phyloP scores from a whole-genome alignment of 345 rosid genomes.

The Populus pruinosa region DNA sequence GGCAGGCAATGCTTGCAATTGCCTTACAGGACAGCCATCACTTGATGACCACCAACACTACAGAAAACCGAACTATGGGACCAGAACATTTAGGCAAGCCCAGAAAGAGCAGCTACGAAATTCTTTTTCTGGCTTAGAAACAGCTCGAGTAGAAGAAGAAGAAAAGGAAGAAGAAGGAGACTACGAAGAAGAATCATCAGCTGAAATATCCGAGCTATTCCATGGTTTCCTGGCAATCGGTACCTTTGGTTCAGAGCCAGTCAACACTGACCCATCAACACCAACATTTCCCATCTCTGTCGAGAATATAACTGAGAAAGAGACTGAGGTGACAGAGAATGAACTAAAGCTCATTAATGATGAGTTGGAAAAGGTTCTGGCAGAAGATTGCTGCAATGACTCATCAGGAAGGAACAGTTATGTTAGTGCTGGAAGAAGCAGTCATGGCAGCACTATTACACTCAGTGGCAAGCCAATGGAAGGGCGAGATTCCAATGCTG shows the following conservation, averaged over 20 bases:
- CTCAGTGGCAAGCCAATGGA: conserved; percentile 63
- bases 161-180: conserved; percentile 39
- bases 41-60: conserved; percentile 51
- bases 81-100: conserved; percentile 37
- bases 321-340: conserved; percentile 65
- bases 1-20: conserved; percentile 53
- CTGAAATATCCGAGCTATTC: conserved; percentile 56
- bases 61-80: conserved; percentile 41
- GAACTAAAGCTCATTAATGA: conserved; percentile 67
- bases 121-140: conserved; percentile 49
- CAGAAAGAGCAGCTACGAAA: conserved; percentile 43
- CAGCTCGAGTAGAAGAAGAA: conserved; percentile 41
- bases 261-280: conserved; percentile 46
- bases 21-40: conserved; percentile 58
- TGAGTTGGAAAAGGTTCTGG: conserved; percentile 70
- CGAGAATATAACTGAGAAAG: conserved; percentile 59
- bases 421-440: conserved; percentile 72
- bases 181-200: conserved; percentile 41
- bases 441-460: conserved; percentile 69
- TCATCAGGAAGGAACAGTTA: conserved; percentile 70
- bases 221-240: conserved; percentile 84
- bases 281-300: conserved; percentile 64
- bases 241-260: conserved; percentile 60
- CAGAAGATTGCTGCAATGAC: conserved; percentile 49
- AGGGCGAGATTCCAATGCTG: conserved; percentile 42